Percentiles rank a stretch among this genome's conserved stretches.
Conservation (phyloP, 768 basidiomycete genomes). For the Termitomyces sp. region DNA sequence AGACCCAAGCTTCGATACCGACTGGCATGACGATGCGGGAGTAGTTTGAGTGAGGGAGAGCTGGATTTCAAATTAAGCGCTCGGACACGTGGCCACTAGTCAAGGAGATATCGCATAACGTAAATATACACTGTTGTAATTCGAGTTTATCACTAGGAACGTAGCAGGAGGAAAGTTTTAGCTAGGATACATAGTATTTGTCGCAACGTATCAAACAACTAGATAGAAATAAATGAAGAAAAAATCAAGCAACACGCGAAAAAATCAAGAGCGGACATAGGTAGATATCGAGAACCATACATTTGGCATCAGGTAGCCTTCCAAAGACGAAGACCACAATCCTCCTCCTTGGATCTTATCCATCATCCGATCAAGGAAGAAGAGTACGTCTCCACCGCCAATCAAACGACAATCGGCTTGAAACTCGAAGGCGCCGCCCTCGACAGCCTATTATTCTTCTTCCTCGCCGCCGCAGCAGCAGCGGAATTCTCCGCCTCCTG, state of each 20-base stretch:
- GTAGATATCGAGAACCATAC: not conserved
- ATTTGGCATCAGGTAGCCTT: not conserved
- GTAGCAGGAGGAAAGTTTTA: not conserved
- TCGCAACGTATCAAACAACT: not conserved
- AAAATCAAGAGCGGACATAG: not conserved
- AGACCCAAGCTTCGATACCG: conserved; percentile 86
- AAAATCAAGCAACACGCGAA: not conserved
- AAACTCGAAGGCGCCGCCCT: conserved; percentile 36
- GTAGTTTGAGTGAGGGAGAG: not conserved
- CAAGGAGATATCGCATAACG: not conserved
- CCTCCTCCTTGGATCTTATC: not conserved
- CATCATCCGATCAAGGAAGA: not conserved
- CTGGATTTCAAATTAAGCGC: not conserved
- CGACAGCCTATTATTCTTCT: conserved; percentile 24
- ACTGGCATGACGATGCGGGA: conserved; percentile 52
- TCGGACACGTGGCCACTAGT: conserved; percentile 3
- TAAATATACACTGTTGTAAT: not conserved
- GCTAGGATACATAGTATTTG: not conserved
- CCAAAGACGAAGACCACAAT: not conserved
- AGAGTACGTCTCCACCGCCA: not conserved
- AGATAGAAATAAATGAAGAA: not conserved
- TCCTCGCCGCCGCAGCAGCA: conserved; percentile 36
- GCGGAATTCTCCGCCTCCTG: conserved; percentile 45
- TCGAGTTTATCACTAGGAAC: not conserved
- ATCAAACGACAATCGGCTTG: conserved; percentile 25